Evolutionary conservation across 805 yeast genomes (phyloP), one percentile per base, ranked within the genome.

Genomic region (Starmerella apis): DNA sequence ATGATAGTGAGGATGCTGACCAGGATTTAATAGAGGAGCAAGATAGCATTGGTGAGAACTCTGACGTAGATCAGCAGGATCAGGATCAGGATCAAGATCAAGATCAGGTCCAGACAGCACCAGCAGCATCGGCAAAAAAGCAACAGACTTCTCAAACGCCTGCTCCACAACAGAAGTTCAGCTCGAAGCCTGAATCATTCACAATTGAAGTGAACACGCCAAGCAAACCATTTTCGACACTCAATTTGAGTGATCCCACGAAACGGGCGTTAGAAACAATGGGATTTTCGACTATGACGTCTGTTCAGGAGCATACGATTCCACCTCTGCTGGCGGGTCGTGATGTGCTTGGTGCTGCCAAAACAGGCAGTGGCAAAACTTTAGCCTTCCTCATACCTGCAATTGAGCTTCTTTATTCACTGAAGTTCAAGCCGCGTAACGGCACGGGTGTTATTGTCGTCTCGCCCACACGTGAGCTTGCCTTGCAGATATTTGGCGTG

Each of bases 331-430:
- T 94, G 56, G 96, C 97, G 1, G 98, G 98, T 39, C 79, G 90
- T 60, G 99, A 92, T 68, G 97, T 94, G 19, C 74, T 92, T 48
- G 99, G 98, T 58, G 98, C 98, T n/a, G 99, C 99, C 50, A 90
- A 88, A 70, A 92, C 99, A 2, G 99, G 99, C 48, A 87, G 96
- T 1, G 99, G 99, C 65, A 92, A 92, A 71, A 92, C 99, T 0
- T 71, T 94, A 54, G 97, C 99, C 9, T 92, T 92, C 61, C 72
- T 92, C 62, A 76, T 92, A 53, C 99, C 99, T 13, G 98, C 98
- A 28, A 82, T 92, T 56, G 98, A 92, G 69, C 71, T 87, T 70
- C 74, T 92, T 49, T 83, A 88, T 64, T 80, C 95, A 16, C 75
- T 92, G 61, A 86, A 83, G 65, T 92, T 88, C 73, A 92, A 90